Evolutionary conservation across 371 early-diverging fungal species (phyloP).

Genomic region (Mucor racemosus): DNA sequence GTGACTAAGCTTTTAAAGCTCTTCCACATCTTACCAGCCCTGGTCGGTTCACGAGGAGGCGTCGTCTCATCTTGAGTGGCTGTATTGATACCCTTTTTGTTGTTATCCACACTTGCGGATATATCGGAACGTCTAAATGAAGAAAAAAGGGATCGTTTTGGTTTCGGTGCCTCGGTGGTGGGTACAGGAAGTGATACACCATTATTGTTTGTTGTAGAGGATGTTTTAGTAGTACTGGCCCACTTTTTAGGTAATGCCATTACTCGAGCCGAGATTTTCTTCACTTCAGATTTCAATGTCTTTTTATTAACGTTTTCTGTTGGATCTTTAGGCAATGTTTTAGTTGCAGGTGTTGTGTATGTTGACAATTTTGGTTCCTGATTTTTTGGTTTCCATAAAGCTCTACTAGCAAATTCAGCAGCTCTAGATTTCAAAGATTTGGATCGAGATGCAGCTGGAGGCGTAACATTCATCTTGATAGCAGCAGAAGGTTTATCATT

Average conservation of each 20-base stretch:
- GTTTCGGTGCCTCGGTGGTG: constrained; percentile 9
- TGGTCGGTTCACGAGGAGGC: constrained; percentile 10
- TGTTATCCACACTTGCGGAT: constrained; percentile 13
- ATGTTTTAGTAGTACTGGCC: not conserved
- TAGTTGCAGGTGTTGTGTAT: not conserved
- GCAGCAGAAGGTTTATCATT: not conserved
- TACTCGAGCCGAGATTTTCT: constrained; percentile 27
- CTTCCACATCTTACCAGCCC: constrained; percentile 47
- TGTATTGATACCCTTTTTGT: not conserved
- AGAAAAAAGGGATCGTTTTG: constrained; percentile 31
- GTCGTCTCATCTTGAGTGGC: constrained; percentile 1
- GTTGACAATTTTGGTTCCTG: constrained; percentile 6
- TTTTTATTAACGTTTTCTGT: not conserved
- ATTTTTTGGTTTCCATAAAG: constrained; percentile 23
- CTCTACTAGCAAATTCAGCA: constrained; percentile 27
- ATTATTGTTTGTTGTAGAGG: not conserved
- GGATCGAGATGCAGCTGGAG: constrained; percentile 4
- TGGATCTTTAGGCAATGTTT: constrained; percentile 10
- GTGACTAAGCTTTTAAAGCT: constrained; percentile 47
- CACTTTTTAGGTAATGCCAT: constrained; percentile 22
- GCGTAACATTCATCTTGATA: not conserved
- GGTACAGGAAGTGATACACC: constrained; percentile 8
- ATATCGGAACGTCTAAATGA: constrained; percentile 24
- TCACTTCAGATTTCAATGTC: constrained; percentile 28
- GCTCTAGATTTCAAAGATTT: constrained; percentile 21